Evolutionary conservation across 116 monocot genomes (phyloP).

Genomic region (Phalaenopsis hybrid): DNA sequence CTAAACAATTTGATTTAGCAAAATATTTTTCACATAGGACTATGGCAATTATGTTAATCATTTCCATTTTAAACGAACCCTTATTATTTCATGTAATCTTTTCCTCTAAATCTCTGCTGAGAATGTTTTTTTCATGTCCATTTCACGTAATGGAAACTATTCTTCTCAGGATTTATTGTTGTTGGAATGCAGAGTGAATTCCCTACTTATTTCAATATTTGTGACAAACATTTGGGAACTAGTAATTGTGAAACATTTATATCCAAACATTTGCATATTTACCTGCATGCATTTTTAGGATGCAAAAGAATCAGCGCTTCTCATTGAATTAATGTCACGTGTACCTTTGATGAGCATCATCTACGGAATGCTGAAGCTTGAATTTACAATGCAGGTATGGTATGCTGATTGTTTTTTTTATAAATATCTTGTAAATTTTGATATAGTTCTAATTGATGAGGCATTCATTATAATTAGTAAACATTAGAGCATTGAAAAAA

Average conservation of each 20-base stretch:
- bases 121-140: too few relatives aligned
- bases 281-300: conserved; percentile 9
- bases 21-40: too few relatives aligned
- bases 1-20: too few relatives aligned
- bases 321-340: conserved; percentile 21
- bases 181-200: neutral
- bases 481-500: too few relatives aligned
- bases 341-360: conserved; percentile 38
- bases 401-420: neutral
- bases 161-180: neutral
- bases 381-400: conserved; percentile 68
- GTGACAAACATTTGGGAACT: neutral
- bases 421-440: neutral
- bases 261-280: neutral
- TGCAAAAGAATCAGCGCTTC: conserved; percentile 11
- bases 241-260: neutral
- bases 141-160: too few relatives aligned
- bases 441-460: too few relatives aligned
- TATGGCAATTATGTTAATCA: too few relatives aligned
- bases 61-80: too few relatives aligned
- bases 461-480: too few relatives aligned
- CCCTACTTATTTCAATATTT: neutral
- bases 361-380: conserved; percentile 46
- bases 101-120: too few relatives aligned
- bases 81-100: too few relatives aligned